Conservation (phyloP, 495 filamentous ascomycete genomes). For the Podospora pseudocomata region DNA sequence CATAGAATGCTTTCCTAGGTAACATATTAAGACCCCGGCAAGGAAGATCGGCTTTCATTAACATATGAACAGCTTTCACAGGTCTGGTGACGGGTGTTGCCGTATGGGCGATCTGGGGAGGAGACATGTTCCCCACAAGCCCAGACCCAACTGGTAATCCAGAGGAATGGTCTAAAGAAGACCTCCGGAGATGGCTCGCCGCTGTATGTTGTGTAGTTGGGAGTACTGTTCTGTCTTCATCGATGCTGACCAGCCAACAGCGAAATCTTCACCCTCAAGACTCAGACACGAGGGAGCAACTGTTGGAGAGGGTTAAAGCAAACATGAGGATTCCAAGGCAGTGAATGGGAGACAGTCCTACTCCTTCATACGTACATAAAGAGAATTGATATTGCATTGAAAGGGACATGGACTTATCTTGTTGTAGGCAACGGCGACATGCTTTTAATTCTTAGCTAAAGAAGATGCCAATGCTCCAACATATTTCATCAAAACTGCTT, state of each 20-base stretch:
- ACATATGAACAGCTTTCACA: constrained; percentile 56
- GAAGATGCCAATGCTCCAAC: background rate
- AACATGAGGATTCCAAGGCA: constrained; percentile 60
- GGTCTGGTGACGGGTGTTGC: constrained; percentile 81
- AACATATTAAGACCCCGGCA: constrained; percentile 13
- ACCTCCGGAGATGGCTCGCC: constrained; percentile 70
- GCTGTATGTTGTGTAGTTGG: constrained; percentile 52
- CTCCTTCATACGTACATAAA: background rate
- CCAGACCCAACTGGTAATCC: constrained; percentile 79
- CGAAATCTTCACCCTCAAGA: constrained; percentile 66
- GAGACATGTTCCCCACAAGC: constrained; percentile 69
- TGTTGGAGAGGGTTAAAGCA: constrained; percentile 74
- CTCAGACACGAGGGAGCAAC: constrained; percentile 65
- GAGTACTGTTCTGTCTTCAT: background rate
- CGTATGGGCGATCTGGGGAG: constrained; percentile 77
- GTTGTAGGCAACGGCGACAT: too few relatives aligned
- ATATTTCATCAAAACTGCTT: background rate
- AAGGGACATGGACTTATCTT: too few relatives aligned
- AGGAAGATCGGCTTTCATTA: background rate
- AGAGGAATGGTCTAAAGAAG: constrained; percentile 65
- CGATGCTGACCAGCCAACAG: constrained; percentile 40
- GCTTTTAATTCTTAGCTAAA: background rate
- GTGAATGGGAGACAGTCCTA: background rate
- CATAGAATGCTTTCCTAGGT: constrained; percentile 55
- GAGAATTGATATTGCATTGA: background rate